These are phyloP conservation scores for Aspergillus carlsbadensis DNA, from an alignment of 495 filamentous ascomycete species.

Conservation along the genomic window DNA sequence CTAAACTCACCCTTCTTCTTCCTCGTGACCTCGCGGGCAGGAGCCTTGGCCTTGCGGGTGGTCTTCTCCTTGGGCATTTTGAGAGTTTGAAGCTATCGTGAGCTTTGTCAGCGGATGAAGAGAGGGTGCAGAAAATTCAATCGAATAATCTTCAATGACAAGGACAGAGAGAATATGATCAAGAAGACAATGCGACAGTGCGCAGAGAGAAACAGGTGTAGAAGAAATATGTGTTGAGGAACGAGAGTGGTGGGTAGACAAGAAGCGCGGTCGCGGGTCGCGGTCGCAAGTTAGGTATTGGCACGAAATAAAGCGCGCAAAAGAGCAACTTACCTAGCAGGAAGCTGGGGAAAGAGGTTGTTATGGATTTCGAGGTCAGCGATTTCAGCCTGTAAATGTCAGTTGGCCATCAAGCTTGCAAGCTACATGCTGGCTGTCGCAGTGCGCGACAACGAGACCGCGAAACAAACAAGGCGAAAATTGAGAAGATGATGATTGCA, in stretches of 20 bases:
- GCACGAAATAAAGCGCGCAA: constrained; percentile 23
- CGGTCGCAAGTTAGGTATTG: constrained; percentile 22
- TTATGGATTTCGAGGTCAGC: constrained; percentile 9
- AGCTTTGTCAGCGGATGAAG: constrained; percentile 14
- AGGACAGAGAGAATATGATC: constrained; percentile 14
- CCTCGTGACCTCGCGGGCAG: constrained; percentile 44
- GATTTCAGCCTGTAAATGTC: constrained; percentile 16
- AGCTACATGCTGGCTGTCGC: constrained; percentile 23
- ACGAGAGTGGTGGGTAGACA: background rate
- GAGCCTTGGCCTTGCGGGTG: constrained; percentile 53
- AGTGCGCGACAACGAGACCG: constrained; percentile 30
- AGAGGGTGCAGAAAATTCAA: background rate
- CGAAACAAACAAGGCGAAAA: constrained; percentile 28
- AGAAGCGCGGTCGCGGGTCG: constrained; percentile 27
- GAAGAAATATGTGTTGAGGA: too few relatives aligned
- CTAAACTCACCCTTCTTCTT: constrained; percentile 77
- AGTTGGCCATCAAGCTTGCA: constrained; percentile 14
- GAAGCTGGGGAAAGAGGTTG: constrained; percentile 13
- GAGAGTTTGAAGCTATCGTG: constrained; percentile 21
- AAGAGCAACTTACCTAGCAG: constrained; percentile 18
- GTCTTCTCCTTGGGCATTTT: constrained; percentile 77
- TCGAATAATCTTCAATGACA: constrained; percentile 5
- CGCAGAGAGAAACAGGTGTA: constrained; percentile 16
- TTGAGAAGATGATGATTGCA: constrained; percentile 20
- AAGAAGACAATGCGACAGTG: constrained; percentile 14